Conservation (phyloP, 768 basidiomycete species). For the Flagelloscypha sp. region DNA sequence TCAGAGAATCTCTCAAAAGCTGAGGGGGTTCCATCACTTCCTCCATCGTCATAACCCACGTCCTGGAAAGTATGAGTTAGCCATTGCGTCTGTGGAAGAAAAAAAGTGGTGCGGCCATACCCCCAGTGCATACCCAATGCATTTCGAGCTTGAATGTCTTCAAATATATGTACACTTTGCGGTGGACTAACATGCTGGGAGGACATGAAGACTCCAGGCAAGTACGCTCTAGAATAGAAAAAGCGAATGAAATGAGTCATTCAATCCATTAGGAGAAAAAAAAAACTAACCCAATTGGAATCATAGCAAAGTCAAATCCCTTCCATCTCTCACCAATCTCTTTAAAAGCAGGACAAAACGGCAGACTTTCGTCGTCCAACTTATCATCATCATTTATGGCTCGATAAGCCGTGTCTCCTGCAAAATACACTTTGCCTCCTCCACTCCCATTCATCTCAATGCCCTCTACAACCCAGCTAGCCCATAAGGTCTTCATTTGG, state of each 20-base stretch:
- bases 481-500: conserved; percentile 56
- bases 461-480: conserved; percentile 55
- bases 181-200: conserved; percentile 59
- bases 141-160: conserved; percentile 49
- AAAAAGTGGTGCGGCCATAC: conserved; percentile 27
- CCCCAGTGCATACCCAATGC: conserved; percentile 71
- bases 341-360: conserved; percentile 45
- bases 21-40: conserved; percentile 55
- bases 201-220: conserved; percentile 46
- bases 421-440: conserved; percentile 30
- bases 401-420: conserved; percentile 41
- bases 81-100: not conserved
- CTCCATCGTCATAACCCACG: conserved; percentile 46
- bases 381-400: conserved; percentile 22
- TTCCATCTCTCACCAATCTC: conserved; percentile 42
- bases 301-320: conserved; percentile 39
- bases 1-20: conserved; percentile 42
- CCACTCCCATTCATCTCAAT: conserved; percentile 28
- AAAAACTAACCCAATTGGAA: conserved; percentile 34
- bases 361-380: conserved; percentile 23
- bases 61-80: conserved; percentile 22
- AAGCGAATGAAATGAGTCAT: no score
- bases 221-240: conserved; percentile 48
- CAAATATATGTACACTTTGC: conserved; percentile 61
- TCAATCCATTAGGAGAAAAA: no score